Evolutionary conservation across 1,284 basidiomycete genomes (phyloP), one percentile per base, ranked within the genome.

Genomic region (Cystobasidium sp.): DNA sequence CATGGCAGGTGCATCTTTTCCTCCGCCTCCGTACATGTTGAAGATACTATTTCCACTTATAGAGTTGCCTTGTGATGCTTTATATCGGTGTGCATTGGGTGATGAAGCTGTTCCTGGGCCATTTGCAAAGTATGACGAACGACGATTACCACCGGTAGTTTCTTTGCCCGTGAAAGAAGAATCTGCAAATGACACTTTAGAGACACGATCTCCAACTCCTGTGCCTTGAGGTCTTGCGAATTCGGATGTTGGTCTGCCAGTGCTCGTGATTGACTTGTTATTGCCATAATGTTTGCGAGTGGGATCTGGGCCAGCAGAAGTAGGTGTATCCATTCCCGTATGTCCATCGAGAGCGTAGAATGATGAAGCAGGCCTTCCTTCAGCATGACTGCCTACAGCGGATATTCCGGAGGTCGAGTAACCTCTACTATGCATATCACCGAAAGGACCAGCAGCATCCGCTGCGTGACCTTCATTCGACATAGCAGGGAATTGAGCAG

Each of bases 71-170:
- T 52, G 49, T 10, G 69, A 71, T 12, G 44, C 31, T 39, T 64
- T 71, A 49, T 71, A 71, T 43, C 61, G 59, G 18, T 71, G 58
- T 37, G 49, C 43, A 53, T 71, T 71, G 14, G 69, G 69, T 9
- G 69, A 71, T 12, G 69, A 71, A 52, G 69, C 69, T 41, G 69
- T 71, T 18, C 69, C 69, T 12, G 69, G 69, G 10, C 69, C 69
- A 61, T 71, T 71, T n/a, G 58, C 49, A 53, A 71, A 71, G 43
- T 71, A 71, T 31, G 68, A 69, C 8, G 44, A 61, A 10, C 41
- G 58, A 14, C 69, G 44, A 39, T 62, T 55, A 20, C 44, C 61
- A 16, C 59, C 46, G 8, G 47, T 10, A 6, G 18, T 9, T 22
- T 51, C 69, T 24, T 37, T 52, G n/a, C 61, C 69, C 6, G 69